phyloP scores from a whole-genome alignment of 1,284 basidiomycete species.

The Papiliotrema flavescens region DNA sequence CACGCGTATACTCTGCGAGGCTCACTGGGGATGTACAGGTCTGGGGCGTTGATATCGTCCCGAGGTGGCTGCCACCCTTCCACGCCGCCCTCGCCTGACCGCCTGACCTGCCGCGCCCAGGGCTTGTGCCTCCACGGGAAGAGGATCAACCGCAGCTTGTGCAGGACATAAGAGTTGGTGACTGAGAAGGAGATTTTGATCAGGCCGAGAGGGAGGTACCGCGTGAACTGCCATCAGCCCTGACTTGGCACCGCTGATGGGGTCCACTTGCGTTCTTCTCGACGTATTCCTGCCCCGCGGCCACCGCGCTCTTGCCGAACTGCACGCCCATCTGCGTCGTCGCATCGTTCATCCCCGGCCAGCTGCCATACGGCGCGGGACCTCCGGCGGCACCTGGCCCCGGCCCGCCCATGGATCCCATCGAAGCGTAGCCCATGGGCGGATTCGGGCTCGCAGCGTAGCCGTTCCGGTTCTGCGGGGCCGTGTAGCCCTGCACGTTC shows the following conservation, averaged over 20 bases:
- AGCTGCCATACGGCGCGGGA: conserved; percentile 22
- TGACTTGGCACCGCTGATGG: background rate
- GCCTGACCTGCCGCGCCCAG: conserved; percentile 65
- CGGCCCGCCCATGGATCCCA: conserved; percentile 2
- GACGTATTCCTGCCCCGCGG: conserved; percentile 92
- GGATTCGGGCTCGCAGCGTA: conserved; percentile 14
- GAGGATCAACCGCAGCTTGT: conserved; percentile 82
- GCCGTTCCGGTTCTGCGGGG: conserved; percentile 14
- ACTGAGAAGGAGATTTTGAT: conserved; percentile 96
- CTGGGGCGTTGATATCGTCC: conserved; percentile 93
- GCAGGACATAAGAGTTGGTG: conserved; percentile 90
- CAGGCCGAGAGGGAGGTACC: conserved; percentile 65
- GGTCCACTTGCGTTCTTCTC: conserved; percentile 75
- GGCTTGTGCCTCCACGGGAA: conserved; percentile 93
- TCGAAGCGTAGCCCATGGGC: conserved; percentile 1
- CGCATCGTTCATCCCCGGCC: conserved; percentile 69
- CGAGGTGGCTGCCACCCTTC: conserved; percentile 81
- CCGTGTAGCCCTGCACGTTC: conserved; percentile 15
- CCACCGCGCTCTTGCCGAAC: conserved; percentile 84
- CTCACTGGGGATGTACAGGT: conserved; percentile 92
- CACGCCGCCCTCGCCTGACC: conserved; percentile 50
- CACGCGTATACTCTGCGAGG: conserved; percentile 10
- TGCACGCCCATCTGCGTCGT: conserved; percentile 97
- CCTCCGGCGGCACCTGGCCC: background rate
- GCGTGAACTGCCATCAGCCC: conserved; percentile 61